These are phyloP conservation scores for Tagetes erecta DNA, from an alignment of 129 eudicot genomes.

Conservation along the genomic window DNA sequence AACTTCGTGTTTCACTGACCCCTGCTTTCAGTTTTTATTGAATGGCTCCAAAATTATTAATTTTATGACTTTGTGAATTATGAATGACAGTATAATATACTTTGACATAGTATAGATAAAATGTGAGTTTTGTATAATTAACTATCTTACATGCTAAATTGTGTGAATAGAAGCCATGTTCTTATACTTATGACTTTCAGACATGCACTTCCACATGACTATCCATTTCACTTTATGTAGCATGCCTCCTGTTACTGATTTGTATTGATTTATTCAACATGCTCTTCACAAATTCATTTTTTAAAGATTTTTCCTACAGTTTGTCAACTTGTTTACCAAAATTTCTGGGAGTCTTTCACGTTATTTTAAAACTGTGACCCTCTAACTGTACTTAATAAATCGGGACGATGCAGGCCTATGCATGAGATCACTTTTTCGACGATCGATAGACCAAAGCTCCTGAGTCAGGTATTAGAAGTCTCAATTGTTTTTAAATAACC, in stretches of 20 bases:
- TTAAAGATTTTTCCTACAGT: neutral
- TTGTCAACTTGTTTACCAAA: conserved; percentile 15
- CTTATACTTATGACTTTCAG: neutral
- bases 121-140: neutral
- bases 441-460: conserved; percentile 68
- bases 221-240: neutral
- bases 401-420: conserved; percentile 60
- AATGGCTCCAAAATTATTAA: neutral
- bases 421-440: conserved; percentile 85
- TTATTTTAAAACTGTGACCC: conserved; percentile 12
- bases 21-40: conserved; percentile 13
- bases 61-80: conserved; percentile 17
- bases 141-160: neutral
- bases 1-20: neutral
- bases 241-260: conserved; percentile 2
- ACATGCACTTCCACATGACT: conserved; percentile 3
- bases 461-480: conserved; percentile 60
- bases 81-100: conserved; percentile 14
- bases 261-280: conserved; percentile 6
- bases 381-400: conserved; percentile 18
- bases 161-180: conserved; percentile 16
- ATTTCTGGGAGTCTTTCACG: conserved; percentile 20
- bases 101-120: neutral
- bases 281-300: neutral
- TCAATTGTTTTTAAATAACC: conserved; percentile 7